Base-by-base conservation (phyloP, 768 basidiomycete species). In the Boletus speciosus region DNA sequence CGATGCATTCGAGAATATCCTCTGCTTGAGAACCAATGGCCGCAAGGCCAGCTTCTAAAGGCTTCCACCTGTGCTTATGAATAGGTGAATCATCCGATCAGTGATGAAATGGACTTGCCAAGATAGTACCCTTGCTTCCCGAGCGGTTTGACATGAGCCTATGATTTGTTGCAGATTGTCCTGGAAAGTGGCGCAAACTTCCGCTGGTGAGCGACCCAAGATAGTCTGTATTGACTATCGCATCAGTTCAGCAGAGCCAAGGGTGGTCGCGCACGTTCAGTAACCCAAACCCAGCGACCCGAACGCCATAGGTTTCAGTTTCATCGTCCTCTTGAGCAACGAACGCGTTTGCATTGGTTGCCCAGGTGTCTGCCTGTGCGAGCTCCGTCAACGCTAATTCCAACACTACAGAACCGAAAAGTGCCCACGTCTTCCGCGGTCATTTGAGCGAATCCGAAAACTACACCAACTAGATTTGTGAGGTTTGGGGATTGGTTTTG, bases 291-390 rank as follows among this genome's bases (percentile, higher is more conserved):
- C 86, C 86, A 5, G 91, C 88, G 2, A 91, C 81, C 35, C 97
- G 81, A 34, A 93, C 79, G 51, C 89, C 90, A 65, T 93, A 95
- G 2, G 78, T 66, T 49, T 89, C 83, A 1, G 85, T 85, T 57
- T 96, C 93, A 56, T 98, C 96, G 50, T 97, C 93, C 64, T 98
- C 95, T 66, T 98, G 93, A 25, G 88, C 87, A 31, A 98, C 85
- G 64, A 98, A 98, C 4, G 88, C 83, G 61, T 98, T 98, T 4
- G 91, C 85, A 61, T 97, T 89, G 49, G 78, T 82, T 3, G 84
- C 81, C 96, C 96, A 98, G 15, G 83, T 87, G 31, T 94, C 92
- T 66, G 94, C 93, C 93, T 98, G 57, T 29, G 27, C 54, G 50
- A 46, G 12, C 39, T 40, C 35, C 27, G n/a, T 56, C 31, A 52